Conservation (phyloP, 1,284 basidiomycete species). For the Veloboletus limbatus region DNA sequence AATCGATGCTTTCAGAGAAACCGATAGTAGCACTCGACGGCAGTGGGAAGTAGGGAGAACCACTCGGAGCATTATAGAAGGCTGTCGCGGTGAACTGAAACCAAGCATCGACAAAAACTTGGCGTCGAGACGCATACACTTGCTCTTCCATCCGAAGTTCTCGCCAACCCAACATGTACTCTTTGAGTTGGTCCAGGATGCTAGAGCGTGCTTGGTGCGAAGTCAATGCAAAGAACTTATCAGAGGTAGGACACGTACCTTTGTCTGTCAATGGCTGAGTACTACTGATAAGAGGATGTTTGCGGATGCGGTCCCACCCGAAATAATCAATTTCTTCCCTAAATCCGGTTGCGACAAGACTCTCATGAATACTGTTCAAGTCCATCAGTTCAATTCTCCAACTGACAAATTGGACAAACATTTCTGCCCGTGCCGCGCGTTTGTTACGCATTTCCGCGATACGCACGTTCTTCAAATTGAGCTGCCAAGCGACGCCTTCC, state of each 20-base stretch:
- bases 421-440: conserved; percentile 26
- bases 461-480: conserved; percentile 16
- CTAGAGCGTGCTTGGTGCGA: conserved; percentile 15
- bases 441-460: conserved; percentile 22
- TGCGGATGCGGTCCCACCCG: conserved; percentile 33
- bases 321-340: conserved; percentile 28
- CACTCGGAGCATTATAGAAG: conserved; percentile 15
- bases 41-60: conserved; percentile 24
- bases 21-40: conserved; percentile 28
- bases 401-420: conserved; percentile 14
- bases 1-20: conserved; percentile 19
- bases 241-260: conserved; percentile 9
- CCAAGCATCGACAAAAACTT: conserved; percentile 29
- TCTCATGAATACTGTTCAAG: conserved; percentile 17
- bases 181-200: conserved; percentile 25
- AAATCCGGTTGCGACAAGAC: conserved; percentile 21
- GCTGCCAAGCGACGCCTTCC: conserved; percentile 27
- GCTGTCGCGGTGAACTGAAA: conserved; percentile 15
- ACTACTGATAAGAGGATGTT: conserved; percentile 28
- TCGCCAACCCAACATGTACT: conserved; percentile 33
- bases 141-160: conserved; percentile 33
- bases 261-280: conserved; percentile 21
- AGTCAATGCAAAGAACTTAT: conserved; percentile 7
- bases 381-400: conserved; percentile 11
- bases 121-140: conserved; percentile 27